Percentiles rank a stretch among this genome's conserved stretches.
phyloP scores from a whole-genome alignment of 805 yeast genomes.

The Pichia occidentalis region DNA sequence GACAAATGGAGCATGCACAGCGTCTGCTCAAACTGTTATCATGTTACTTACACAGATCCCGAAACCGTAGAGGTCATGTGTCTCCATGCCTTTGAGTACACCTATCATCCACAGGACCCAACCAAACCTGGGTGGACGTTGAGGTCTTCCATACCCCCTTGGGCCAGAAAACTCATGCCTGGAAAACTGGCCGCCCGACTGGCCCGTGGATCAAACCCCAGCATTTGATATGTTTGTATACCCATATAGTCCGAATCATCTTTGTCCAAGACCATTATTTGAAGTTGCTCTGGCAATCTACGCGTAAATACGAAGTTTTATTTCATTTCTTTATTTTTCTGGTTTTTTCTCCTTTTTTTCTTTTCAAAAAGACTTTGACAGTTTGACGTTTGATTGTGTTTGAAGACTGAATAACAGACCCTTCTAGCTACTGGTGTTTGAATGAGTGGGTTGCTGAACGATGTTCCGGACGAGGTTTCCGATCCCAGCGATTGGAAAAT shows the following conservation, averaged over 20 bases:
- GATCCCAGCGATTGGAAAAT: slow-evolving; percentile 70
- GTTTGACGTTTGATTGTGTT: neutral
- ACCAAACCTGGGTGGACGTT: slow-evolving; percentile 1
- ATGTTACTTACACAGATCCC: slow-evolving; percentile 28
- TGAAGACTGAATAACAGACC: neutral
- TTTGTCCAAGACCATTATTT: too few relatives aligned
- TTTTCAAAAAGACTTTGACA: slow-evolving; percentile 5
- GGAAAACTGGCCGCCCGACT: neutral
- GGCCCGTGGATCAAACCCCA: too few relatives aligned
- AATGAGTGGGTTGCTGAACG: slow-evolving; percentile 14
- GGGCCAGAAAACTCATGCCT: slow-evolving; percentile 6
- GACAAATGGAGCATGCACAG: slow-evolving; percentile 5
- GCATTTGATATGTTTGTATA: too few relatives aligned
- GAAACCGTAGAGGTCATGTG: slow-evolving; percentile 26
- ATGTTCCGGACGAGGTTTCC: slow-evolving; percentile 31
- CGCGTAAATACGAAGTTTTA: too few relatives aligned
- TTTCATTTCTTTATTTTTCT: too few relatives aligned
- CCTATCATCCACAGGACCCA: neutral
- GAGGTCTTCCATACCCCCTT: slow-evolving; percentile 2
- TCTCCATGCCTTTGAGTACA: slow-evolving; percentile 39
- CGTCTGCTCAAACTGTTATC: slow-evolving; percentile 31
- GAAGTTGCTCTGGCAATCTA: too few relatives aligned
- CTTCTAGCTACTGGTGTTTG: neutral
- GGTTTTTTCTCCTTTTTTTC: too few relatives aligned
- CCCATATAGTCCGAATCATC: too few relatives aligned